Evolutionary conservation across 176 grass and related monocot species (phyloP).

Genomic region (Paspalum vaginatum): DNA sequence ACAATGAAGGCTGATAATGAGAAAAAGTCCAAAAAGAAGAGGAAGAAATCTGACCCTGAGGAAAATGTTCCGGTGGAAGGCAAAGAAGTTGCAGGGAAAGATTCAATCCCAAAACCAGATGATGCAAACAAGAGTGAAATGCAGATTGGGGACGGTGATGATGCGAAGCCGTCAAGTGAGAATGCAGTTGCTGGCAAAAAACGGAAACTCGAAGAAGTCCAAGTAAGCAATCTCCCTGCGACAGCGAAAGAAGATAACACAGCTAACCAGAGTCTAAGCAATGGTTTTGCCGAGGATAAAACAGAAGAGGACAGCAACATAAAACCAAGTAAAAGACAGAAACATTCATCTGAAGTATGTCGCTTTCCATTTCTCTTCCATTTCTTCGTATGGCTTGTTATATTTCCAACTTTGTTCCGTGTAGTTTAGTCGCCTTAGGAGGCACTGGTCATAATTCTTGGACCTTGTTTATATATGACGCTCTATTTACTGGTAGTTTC

Average conservation of each 20-base stretch:
- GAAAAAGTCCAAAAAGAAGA: constrained; percentile 56
- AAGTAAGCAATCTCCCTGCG: constrained; percentile 21
- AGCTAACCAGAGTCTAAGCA: constrained; percentile 30
- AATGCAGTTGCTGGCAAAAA: constrained; percentile 57
- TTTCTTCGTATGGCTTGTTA: background rate
- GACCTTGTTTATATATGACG: background rate
- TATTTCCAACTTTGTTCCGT: background rate
- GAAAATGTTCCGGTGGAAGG: constrained; percentile 51
- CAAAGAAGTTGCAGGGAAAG: constrained; percentile 45
- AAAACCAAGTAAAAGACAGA: constrained; percentile 67
- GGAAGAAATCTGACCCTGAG: constrained; percentile 49
- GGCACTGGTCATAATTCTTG: background rate
- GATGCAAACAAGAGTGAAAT: constrained; percentile 46
- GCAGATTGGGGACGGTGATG: constrained; percentile 36
- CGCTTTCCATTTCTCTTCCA: background rate
- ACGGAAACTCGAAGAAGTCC: constrained; percentile 55
- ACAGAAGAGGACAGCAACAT: constrained; percentile 15
- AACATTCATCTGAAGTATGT: constrained; percentile 69
- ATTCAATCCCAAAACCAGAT: constrained; percentile 37
- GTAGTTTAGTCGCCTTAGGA: background rate
- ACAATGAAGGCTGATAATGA: constrained; percentile 39
- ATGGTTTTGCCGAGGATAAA: constrained; percentile 48
- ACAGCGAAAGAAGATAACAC: constrained; percentile 35
- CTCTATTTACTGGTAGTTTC: constrained; percentile 12
- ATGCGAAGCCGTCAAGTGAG: constrained; percentile 40